These are phyloP conservation scores for Claviceps monticola DNA, from an alignment of 2,329 filamentous ascomycete species.

Conservation along the genomic window DNA sequence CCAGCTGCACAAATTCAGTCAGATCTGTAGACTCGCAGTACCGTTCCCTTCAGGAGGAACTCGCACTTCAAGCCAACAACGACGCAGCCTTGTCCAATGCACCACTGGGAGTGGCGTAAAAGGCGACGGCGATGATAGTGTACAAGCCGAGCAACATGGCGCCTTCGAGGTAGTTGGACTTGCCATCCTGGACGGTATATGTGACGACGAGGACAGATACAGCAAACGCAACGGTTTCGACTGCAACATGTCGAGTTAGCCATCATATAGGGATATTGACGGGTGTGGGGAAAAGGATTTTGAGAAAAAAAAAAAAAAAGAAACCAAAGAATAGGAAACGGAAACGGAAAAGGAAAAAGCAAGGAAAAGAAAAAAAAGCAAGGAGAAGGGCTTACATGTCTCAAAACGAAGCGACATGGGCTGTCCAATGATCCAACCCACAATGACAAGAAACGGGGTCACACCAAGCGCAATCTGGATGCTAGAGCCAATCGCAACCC, in stretches of 20 bases:
- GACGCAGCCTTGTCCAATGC: conserved; percentile 26
- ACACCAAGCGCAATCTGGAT: conserved; percentile 75
- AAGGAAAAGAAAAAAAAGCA: no score
- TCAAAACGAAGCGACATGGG: conserved; percentile 72
- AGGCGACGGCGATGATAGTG: conserved; percentile 45
- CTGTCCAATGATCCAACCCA: conserved; percentile 62
- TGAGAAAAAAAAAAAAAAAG: no score
- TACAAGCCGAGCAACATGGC: conserved; percentile 49
- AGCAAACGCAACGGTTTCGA: conserved; percentile 67
- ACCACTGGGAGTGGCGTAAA: conserved; percentile 39
- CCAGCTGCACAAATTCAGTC: no score
- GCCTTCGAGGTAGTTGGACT: conserved; percentile 73
- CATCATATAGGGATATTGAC: no score
- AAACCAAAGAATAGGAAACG: no score
- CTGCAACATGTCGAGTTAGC: conserved; percentile 15
- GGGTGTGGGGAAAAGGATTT: no score
- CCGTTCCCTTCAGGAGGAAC: not conserved
- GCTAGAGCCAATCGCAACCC: conserved; percentile 68
- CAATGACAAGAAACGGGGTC: conserved; percentile 64
- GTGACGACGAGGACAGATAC: conserved; percentile 63
- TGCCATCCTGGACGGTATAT: conserved; percentile 67
- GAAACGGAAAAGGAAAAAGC: not conserved
- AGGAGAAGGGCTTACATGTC: conserved; percentile 25
- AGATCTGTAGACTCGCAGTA: no score
- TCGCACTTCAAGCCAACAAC: not conserved